phyloP scores from a whole-genome alignment of 2,329 filamentous ascomycete genomes.

The Massarina eburnea region DNA sequence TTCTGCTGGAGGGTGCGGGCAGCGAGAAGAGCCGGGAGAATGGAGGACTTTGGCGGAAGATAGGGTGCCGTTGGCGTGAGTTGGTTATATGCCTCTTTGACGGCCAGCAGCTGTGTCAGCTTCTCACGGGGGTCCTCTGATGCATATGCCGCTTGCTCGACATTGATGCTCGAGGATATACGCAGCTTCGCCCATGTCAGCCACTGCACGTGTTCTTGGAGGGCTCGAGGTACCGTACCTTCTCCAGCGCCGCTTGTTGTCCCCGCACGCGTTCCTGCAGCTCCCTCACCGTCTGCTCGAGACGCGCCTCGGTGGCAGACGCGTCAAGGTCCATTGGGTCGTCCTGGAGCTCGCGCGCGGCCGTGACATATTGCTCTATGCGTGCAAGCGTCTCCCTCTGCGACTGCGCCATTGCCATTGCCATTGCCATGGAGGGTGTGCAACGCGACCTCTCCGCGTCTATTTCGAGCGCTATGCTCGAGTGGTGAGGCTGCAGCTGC shows the following conservation, averaged over 20 bases:
- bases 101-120: slow-evolving; percentile 50
- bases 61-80: slow-evolving; percentile 64
- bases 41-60: slow-evolving; percentile 67
- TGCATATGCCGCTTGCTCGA: slow-evolving; percentile 32
- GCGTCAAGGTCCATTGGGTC: slow-evolving; percentile 41
- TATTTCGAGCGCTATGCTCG: not conserved
- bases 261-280: slow-evolving; percentile 58
- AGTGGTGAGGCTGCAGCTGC: not conserved
- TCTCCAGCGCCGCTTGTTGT: slow-evolving; percentile 51
- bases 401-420: slow-evolving; percentile 27
- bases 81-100: slow-evolving; percentile 67
- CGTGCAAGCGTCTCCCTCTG: slow-evolving; percentile 17
- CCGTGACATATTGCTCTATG: slow-evolving; percentile 33
- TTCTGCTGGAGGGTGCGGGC: slow-evolving; percentile 67
- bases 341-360: slow-evolving; percentile 24
- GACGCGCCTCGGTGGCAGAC: slow-evolving; percentile 53
- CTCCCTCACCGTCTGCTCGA: slow-evolving; percentile 69
- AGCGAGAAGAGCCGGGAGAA: slow-evolving; percentile 71
- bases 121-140: slow-evolving; percentile 38
- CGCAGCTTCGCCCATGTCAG: slow-evolving; percentile 46
- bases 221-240: slow-evolving; percentile 33
- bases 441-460: not conserved
- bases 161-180: slow-evolving; percentile 24
- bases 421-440: not conserved
- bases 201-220: not conserved